A percentile compares a stretch with the other conserved stretches of the same genome.
Evolutionary conservation across 345 rosid genomes (phyloP).

Genomic region (Odontarrhena argentea): DNA sequence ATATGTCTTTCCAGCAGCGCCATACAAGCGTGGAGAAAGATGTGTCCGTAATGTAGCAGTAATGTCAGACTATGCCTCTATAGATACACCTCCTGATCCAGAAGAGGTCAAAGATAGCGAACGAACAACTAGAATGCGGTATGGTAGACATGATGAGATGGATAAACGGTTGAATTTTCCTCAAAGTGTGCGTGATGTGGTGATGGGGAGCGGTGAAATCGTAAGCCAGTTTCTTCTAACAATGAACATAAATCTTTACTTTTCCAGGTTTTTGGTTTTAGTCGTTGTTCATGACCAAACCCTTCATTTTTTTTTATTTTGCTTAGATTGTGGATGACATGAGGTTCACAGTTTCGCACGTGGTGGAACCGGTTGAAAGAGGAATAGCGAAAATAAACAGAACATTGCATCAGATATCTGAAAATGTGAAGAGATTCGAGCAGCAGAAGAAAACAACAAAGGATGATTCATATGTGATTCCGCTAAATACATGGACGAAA

Average conservation of each 20-base stretch:
- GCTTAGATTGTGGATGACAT: constrained; percentile 92
- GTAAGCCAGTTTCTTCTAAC: constrained; percentile 49
- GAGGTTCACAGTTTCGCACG: constrained; percentile 97
- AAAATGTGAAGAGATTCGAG: constrained; percentile 78
- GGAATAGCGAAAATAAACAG: constrained; percentile 87
- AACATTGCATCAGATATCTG: constrained; percentile 84
- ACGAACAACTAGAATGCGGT: constrained; percentile 61
- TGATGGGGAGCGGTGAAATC: constrained; percentile 92
- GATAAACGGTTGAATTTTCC: constrained; percentile 89
- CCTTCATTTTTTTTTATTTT: not conserved
- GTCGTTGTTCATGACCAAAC: constrained; percentile 7
- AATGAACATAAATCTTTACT: not conserved
- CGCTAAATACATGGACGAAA: constrained; percentile 69
- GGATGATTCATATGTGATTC: constrained; percentile 86
- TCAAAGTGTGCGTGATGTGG: constrained; percentile 96
- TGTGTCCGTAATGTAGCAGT: constrained; percentile 98
- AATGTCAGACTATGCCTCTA: constrained; percentile 88
- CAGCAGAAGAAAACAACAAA: constrained; percentile 67
- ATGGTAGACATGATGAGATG: constrained; percentile 61
- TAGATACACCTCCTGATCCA: constrained; percentile 86
- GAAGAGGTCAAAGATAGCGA: constrained; percentile 91
- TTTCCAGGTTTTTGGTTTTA: not conserved
- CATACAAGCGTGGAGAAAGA: constrained; percentile 98
- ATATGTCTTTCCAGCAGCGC: constrained; percentile 85
- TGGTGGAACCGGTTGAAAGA: constrained; percentile 97